Conservation (phyloP, 305 asterid species). For the Fraxinus ornus region DNA sequence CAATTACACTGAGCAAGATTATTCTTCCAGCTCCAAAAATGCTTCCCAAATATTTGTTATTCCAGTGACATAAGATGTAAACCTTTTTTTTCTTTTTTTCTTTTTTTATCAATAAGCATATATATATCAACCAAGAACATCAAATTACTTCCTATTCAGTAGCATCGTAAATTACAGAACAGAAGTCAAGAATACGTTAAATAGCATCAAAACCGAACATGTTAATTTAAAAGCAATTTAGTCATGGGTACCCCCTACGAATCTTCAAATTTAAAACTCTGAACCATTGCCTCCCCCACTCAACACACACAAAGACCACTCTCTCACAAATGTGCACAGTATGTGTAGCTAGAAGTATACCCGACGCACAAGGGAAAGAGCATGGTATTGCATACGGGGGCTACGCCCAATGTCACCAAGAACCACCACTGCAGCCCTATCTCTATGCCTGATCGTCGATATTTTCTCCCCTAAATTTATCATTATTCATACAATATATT, state of each 20-base stretch:
- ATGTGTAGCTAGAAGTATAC: slow-evolving; percentile 26
- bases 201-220: not conserved
- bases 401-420: slow-evolving; percentile 96
- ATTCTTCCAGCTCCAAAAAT: not conserved
- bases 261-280: not conserved
- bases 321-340: not conserved
- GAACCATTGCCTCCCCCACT: not conserved
- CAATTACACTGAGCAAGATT: not conserved
- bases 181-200: not conserved
- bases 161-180: not conserved
- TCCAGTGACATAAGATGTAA: not conserved
- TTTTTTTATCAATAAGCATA: not conserved
- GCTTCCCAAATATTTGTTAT: not conserved
- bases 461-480: slow-evolving; percentile 15
- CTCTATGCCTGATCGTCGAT: slow-evolving; percentile 47
- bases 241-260: not conserved
- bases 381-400: slow-evolving; percentile 95
- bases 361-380: slow-evolving; percentile 90
- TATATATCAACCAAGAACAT: not conserved
- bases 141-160: not conserved
- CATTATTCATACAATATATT: not conserved
- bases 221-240: not conserved
- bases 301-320: not conserved
- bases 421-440: slow-evolving; percentile 86
- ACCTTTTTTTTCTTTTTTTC: no score